A percentile compares a stretch with the other conserved stretches of the same genome.
Conservation (phyloP, 2,329 filamentous ascomycete genomes). For the Beauveria caledonica region DNA sequence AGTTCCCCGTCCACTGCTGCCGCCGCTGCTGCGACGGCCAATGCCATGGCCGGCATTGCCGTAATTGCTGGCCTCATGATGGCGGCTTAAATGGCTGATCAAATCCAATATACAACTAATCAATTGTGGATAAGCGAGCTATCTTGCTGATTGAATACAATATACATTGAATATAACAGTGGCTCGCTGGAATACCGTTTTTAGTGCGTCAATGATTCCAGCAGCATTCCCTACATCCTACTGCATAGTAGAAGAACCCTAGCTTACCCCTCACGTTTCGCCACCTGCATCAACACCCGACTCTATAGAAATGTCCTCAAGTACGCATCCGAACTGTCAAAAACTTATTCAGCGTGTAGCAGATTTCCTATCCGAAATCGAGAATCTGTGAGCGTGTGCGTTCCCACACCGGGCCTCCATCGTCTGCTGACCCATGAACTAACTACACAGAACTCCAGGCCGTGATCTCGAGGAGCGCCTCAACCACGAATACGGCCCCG, state of each 20-base stretch:
- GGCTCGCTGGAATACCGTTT: background rate
- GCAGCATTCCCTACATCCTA: background rate
- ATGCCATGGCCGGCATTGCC: slow-evolving; percentile 6
- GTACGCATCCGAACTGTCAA: slow-evolving; percentile 2
- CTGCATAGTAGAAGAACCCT: background rate
- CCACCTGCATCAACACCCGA: background rate
- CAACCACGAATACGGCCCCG: slow-evolving; percentile 35
- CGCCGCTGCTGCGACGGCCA: slow-evolving; percentile 4
- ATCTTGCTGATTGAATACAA: background rate
- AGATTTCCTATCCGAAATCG: slow-evolving; percentile 5
- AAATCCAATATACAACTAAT: background rate
- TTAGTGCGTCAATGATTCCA: background rate
- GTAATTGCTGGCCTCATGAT: slow-evolving; percentile 5
- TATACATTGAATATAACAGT: background rate
- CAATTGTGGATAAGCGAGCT: background rate
- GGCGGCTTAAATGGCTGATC: background rate
- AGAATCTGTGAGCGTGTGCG: slow-evolving; percentile 1
- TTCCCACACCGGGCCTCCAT: background rate
- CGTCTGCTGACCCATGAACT: background rate
- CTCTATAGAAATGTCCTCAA: background rate
- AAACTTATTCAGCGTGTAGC: slow-evolving; percentile 1
- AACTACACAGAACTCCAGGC: slow-evolving; percentile 32
- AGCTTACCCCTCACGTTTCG: slow-evolving; percentile 2
- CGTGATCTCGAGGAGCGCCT: slow-evolving; percentile 35
- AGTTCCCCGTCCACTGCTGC: background rate